phyloP scores from a whole-genome alignment of 257 asterid species.

The Nicotiana knightiana region DNA sequence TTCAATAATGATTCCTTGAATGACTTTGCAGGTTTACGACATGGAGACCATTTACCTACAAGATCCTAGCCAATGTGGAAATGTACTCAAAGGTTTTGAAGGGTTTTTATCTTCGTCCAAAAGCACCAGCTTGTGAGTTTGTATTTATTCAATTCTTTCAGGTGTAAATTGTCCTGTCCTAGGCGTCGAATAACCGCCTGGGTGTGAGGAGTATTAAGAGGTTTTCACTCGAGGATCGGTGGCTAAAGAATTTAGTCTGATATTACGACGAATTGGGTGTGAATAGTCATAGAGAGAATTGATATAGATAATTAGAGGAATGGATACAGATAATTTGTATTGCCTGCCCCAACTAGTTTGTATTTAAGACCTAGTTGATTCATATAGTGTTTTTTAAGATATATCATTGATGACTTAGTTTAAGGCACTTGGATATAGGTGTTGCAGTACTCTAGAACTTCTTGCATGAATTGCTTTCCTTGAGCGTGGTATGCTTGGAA shows the following conservation, averaged over 20 bases:
- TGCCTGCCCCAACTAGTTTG: not conserved
- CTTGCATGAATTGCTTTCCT: not conserved
- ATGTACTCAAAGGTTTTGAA: constrained; percentile 98
- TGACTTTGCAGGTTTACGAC: constrained; percentile 63
- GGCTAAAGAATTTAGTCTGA: not conserved
- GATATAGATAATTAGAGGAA: not conserved
- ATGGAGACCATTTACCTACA: constrained; percentile 96
- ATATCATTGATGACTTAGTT: not conserved
- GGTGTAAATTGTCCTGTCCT: not conserved
- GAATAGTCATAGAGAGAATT: not conserved
- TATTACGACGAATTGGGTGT: not conserved
- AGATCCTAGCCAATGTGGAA: constrained; percentile 99
- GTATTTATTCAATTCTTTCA: not conserved
- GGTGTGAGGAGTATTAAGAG: not conserved
- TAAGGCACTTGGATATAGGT: not conserved
- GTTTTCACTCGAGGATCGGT: not conserved
- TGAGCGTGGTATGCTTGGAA: not conserved
- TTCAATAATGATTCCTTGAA: not conserved
- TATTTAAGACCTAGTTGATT: not conserved
- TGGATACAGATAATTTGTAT: not conserved
- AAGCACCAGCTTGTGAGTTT: constrained; percentile 78
- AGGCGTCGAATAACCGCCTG: not conserved
- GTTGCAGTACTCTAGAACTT: not conserved
- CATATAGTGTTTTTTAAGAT: not conserved
- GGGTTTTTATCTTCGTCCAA: constrained; percentile 93